Evolutionary conservation across 805 yeast species (phyloP).

Genomic region (Clavispora carvajalis): DNA sequence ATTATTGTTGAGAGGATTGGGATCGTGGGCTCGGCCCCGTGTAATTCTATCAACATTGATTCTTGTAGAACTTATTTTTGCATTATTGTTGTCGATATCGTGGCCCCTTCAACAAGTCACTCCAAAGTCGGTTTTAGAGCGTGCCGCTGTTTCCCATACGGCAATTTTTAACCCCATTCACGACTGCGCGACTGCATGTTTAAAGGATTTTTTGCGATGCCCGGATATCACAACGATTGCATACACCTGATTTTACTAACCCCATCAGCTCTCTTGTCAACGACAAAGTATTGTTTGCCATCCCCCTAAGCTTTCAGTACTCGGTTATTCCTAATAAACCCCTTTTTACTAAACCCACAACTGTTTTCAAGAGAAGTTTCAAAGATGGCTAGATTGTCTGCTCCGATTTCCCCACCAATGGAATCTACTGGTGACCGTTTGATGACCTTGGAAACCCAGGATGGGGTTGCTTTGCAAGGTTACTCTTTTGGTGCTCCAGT

Average conservation of each 20-base stretch:
- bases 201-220: neutral
- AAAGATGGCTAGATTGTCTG: constrained; percentile 47
- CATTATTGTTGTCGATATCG: no score
- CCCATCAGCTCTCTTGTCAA: neutral
- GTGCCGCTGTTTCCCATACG: no score
- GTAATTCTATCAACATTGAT: neutral
- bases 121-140: no score
- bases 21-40: neutral
- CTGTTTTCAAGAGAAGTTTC: constrained; percentile 2
- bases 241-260: neutral
- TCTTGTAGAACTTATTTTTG: no score
- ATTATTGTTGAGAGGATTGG: constrained; percentile 13
- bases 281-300: neutral
- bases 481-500: constrained; percentile 93
- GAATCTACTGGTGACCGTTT: constrained; percentile 75
- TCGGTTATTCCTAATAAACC: neutral
- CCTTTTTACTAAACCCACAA: neutral
- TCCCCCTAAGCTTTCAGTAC: neutral
- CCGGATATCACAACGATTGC: neutral
- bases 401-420: constrained; percentile 89
- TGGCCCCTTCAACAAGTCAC: no score
- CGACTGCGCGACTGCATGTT: neutral
- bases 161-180: no score
- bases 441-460: constrained; percentile 83
- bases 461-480: constrained; percentile 85